Evolutionary conservation across 176 grass and related monocot genomes (phyloP), one percentile per base, ranked within the genome.

Genomic region (Oryza nivara): DNA sequence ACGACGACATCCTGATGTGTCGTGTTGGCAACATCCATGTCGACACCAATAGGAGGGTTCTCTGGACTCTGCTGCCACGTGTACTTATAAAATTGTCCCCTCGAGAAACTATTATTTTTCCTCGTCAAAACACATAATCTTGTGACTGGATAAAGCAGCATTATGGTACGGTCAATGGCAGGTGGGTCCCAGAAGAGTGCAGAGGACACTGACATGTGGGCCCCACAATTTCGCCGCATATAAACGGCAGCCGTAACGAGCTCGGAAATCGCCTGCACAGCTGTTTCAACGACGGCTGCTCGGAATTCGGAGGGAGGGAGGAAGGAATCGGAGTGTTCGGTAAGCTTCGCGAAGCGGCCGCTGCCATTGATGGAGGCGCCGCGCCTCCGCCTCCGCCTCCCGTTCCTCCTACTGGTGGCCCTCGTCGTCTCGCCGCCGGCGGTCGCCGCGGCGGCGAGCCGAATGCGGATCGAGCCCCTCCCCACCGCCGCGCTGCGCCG

Each of bases 401-500:
- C 80, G 48, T 67, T 71, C 49, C 34, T 58, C 19, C 45, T 89
- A 26, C 4, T 69, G 23, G 13, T 72, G 0, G 38, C 6, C 38
- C 68, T 68, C 19, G 25, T 74, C 5, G 22, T 38, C 58, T 28
- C 78, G 67, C 13, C 43, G 41, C 1, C 9, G 63, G 35, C 66
- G 66, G 78, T 7, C 20, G 58, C n/a, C 2, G 60, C 75, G 3
- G 69, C 20, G 4, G 72, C 52, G 0, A 35, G 51, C 44, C 68
- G 0, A 17, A 16, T 10, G 19, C 88, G 88, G 26, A 68, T 90
- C 60, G 47, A 34, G 61, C 73, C 83, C 68, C 84, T 90, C n/a
- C 11, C 85, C 17, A 77, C 86, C 56, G 82, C 82, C 44, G 73
- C 78, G 17, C 83, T 90, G 25, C 77, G 72, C 77, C 86, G 88